Conservation (phyloP, 192 early-diverging fungal genomes). For the Coemansia sp. region DNA sequence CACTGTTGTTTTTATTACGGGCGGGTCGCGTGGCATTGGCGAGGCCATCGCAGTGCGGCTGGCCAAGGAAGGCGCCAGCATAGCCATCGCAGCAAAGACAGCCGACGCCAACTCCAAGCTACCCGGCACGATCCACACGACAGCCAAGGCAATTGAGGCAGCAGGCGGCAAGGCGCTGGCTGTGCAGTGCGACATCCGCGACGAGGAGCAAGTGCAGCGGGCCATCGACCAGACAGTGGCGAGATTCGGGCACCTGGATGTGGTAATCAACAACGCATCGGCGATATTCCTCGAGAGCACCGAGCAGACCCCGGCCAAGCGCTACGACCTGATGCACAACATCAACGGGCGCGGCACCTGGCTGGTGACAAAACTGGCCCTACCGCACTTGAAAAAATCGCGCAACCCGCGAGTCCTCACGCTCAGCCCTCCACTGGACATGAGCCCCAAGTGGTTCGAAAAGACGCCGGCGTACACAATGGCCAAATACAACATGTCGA, state of each 20-base stretch:
- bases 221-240: constrained; percentile 66
- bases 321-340: constrained; percentile 72
- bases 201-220: constrained; percentile 66
- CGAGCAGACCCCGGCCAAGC: constrained; percentile 56
- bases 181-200: constrained; percentile 79
- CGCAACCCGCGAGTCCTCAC: constrained; percentile 73
- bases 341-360: constrained; percentile 80
- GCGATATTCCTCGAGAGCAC: constrained; percentile 70
- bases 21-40: constrained; percentile 74
- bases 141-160: constrained; percentile 68
- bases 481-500: constrained; percentile 77
- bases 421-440: constrained; percentile 66
- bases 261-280: constrained; percentile 78
- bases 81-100: constrained; percentile 77
- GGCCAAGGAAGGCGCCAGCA: constrained; percentile 64
- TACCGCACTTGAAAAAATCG: constrained; percentile 66
- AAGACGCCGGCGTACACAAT: constrained; percentile 65
- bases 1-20: constrained; percentile 63
- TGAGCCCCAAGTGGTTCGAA: constrained; percentile 74
- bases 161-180: constrained; percentile 75
- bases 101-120: constrained; percentile 67
- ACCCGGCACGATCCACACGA: constrained; percentile 79
- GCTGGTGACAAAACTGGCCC: constrained; percentile 65
- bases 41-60: constrained; percentile 69
- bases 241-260: constrained; percentile 77